phyloP scores from a whole-genome alignment of 2,329 filamentous ascomycete genomes.

The Colletotrichum trifolii region DNA sequence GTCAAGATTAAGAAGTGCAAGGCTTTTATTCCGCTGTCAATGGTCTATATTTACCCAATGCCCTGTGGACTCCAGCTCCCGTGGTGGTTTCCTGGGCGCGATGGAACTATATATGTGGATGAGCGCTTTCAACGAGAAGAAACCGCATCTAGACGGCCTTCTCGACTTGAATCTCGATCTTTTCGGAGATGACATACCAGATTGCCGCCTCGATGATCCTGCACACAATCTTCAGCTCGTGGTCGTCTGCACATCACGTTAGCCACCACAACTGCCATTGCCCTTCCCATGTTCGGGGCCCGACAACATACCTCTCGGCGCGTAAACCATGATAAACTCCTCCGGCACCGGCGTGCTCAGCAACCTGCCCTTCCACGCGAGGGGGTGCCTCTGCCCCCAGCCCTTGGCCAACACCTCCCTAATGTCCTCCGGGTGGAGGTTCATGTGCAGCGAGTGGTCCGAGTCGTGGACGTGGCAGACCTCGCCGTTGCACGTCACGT shows the following conservation, averaged over 20 bases:
- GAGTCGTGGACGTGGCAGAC: conserved; percentile 83
- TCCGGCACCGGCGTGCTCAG: conserved; percentile 73
- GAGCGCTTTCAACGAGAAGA: conserved; percentile 22
- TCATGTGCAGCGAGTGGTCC: conserved; percentile 83
- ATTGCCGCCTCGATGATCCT: conserved; percentile 79
- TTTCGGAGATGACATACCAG: conserved; percentile 70
- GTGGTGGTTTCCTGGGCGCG: not conserved
- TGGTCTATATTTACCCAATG: not conserved
- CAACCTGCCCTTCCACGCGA: conserved; percentile 75
- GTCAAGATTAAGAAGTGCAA: too few relatives aligned
- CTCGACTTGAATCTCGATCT: conserved; percentile 49
- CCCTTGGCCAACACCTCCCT: conserved; percentile 76
- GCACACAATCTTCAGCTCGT: conserved; percentile 75
- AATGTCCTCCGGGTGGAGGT: conserved; percentile 82
- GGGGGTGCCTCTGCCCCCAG: conserved; percentile 79
- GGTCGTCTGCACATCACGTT: conserved; percentile 56
- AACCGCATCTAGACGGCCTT: conserved; percentile 20
- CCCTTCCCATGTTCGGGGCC: not conserved
- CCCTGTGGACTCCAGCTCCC: not conserved
- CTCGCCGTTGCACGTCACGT: conserved; percentile 81
- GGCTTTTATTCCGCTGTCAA: too few relatives aligned
- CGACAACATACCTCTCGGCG: conserved; percentile 65
- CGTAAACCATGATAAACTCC: conserved; percentile 86
- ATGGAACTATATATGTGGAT: conserved; percentile 14
- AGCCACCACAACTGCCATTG: conserved; percentile 6